Base-by-base conservation (phyloP, 1,284 basidiomycete genomes). In the Inonotus hispidus region DNA sequence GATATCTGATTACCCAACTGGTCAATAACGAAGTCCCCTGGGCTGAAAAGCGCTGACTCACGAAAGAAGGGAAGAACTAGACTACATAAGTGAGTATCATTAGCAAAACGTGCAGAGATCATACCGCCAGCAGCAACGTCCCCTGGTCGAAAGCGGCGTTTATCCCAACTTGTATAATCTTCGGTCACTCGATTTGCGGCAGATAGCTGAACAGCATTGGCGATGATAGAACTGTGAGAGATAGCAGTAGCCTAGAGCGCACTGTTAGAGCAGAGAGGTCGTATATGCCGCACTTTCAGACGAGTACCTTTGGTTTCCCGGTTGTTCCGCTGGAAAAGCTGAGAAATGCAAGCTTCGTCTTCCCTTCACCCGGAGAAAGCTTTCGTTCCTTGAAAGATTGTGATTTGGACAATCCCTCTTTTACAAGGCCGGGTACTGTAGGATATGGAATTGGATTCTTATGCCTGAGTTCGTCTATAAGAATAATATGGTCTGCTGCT, bases 321-420 rank as follows among this genome's bases (percentile, higher is more conserved):
- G 92, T 93, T 1, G 92, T 93, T n/a, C 91, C 92, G 60, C 86
- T 90, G 0, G 88, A 91, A 70, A 93, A 91, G 55, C 79, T 84
- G 45, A 92, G 72, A 65, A 93, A 86, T 0, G 91, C 92, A 6
- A 92, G 66, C 63, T 85, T 85, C 7, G 76, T 83, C 71, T 79
- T 83, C 19, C 76, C 84, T 71, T 92, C 90, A 0, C 86, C 89
- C 1, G 80, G 76, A 16, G 68, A 71, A 41, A 93, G 74, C 16
- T 71, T 74, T 38, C 77, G 73, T 65, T 84, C 83, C 3, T 72
- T 74, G 66, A 81, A 89, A 39, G 66, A 73, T 29, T 68, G 69
- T 0, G 70, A 71, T 58, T 68, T 74, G n/a, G 74, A 71, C 16
- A 80, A 69, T 2, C 85, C 85, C 56, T 84, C 77, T 16, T 73